Conservation (phyloP, 352 stramenopile species). For the Thalassiosira hispida region DNA sequence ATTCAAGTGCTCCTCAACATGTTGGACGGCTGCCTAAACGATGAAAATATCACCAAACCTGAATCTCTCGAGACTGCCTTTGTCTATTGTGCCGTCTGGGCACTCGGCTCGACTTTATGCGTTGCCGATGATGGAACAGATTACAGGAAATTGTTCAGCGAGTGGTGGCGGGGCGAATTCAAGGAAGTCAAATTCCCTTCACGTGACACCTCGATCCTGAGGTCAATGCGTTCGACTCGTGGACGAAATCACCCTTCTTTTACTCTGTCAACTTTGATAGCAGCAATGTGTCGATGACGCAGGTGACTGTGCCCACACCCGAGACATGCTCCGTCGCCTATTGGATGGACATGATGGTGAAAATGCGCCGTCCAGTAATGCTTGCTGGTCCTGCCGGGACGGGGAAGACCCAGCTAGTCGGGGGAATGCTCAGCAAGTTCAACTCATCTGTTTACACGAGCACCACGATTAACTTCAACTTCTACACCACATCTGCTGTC, state of each 20-base stretch:
- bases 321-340: slow-evolving; percentile 94
- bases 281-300: slow-evolving; percentile 94
- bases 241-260: slow-evolving; percentile 88
- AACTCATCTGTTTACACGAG: slow-evolving; percentile 64
- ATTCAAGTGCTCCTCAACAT: slow-evolving; percentile 95
- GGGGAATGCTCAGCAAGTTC: slow-evolving; percentile 89
- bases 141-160: slow-evolving; percentile 86
- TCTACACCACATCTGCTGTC: slow-evolving; percentile 94
- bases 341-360: slow-evolving; percentile 93
- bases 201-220: slow-evolving; percentile 93
- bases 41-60: slow-evolving; percentile 77
- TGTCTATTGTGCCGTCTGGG: slow-evolving; percentile 94
- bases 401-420: slow-evolving; percentile 95
- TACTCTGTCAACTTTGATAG: slow-evolving; percentile 90
- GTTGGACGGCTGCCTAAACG: slow-evolving; percentile 89
- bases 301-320: slow-evolving; percentile 93
- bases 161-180: slow-evolving; percentile 81
- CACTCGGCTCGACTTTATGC: slow-evolving; percentile 93
- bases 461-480: slow-evolving; percentile 96
- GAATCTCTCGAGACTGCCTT: slow-evolving; percentile 96
- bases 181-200: slow-evolving; percentile 90
- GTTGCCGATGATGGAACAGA: slow-evolving; percentile 87
- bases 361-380: slow-evolving; percentile 90
- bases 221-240: slow-evolving; percentile 91
- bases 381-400: slow-evolving; percentile 93